phyloP scores from a whole-genome alignment of 2,329 filamentous ascomycete genomes.

The Aspergillus uvarum region DNA sequence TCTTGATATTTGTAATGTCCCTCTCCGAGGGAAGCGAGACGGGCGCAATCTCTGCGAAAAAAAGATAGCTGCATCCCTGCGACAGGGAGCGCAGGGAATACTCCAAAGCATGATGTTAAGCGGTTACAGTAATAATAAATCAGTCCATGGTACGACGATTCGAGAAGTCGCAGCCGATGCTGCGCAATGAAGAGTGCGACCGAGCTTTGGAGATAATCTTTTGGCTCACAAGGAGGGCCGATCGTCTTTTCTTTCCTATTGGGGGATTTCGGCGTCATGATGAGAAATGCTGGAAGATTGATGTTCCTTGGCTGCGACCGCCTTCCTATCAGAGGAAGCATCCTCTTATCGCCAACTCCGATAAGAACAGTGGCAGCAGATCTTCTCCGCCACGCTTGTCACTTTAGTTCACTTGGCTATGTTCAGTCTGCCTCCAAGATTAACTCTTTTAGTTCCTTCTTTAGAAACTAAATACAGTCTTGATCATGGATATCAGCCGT shows the following conservation, averaged over 20 bases:
- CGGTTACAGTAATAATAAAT: neutral
- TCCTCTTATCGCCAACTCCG: slow-evolving; percentile 14
- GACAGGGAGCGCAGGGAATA: slow-evolving; percentile 30
- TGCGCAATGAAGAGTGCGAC: slow-evolving; percentile 8
- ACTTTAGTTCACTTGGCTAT: too few relatives aligned
- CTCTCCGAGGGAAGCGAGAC: slow-evolving; percentile 16
- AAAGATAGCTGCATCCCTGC: slow-evolving; percentile 30
- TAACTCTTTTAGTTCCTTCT: neutral
- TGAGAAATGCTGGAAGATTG: slow-evolving; percentile 12
- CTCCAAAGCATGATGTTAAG: slow-evolving; percentile 29
- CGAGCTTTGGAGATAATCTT: neutral
- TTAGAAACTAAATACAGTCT: neutral
- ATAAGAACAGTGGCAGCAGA: slow-evolving; percentile 17
- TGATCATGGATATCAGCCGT: neutral
- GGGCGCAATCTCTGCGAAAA: slow-evolving; percentile 27
- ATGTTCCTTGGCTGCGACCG: slow-evolving; percentile 16
- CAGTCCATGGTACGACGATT: slow-evolving; percentile 25
- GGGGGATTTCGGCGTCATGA: slow-evolving; percentile 17
- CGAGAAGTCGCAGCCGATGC: slow-evolving; percentile 18
- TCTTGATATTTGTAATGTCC: slow-evolving; percentile 15
- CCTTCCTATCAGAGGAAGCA: slow-evolving; percentile 3
- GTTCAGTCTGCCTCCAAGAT: neutral
- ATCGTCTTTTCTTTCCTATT: slow-evolving; percentile 21
- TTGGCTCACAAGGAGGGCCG: slow-evolving; percentile 3
- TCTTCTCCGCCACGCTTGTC: neutral